Base-by-base conservation (phyloP, 2,329 filamentous ascomycete species). In the Zopfia rhizophila region DNA sequence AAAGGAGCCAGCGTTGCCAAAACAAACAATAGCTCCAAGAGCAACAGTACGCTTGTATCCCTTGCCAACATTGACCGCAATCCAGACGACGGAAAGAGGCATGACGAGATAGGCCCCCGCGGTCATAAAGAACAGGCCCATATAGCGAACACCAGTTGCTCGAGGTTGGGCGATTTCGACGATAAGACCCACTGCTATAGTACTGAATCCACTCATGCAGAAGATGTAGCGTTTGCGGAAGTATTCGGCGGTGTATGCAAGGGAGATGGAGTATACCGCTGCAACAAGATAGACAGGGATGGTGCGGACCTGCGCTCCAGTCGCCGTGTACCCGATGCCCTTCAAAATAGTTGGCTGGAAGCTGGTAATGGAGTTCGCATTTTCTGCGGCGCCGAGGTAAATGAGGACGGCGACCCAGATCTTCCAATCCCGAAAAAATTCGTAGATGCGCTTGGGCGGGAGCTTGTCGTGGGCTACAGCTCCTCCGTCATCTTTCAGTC, bases 1-100 rank as follows among this genome's bases (percentile, higher is more conserved):
- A 27, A 85, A 82, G 1, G 81, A 80, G 6, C 82, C 82, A 2
- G 78, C 69, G 1, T 78, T 83, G 2, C 82, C 82, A 2, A 84
- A 63, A 16, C 56, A 55, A 29, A 67, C 56, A 8, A 69, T 63
- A 1, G 43, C 42, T 0, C 48, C 49, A 5, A 65, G 53, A 14
- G 56, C 53, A 5, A 60, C 56, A 1, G 56, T 49, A 7, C 57
- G 58, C 30, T 65, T 61, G 22, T 62, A 71, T 3, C 63, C 63
- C 17, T 54, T 60, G 1, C 55, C 57, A 56, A 53, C 61, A 70
- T 76, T 84, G 56, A 84, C 83, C 17, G 83, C 72, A 0, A 77
- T 79, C 82, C 81, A 84, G 7, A 77, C 77, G 23, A 85, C 61
- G 60, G 81, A 82, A 0, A 80, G 77, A 0, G 81, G 81, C 0